Base-by-base conservation (phyloP, 2,329 filamentous ascomycete species). In the Ambrosiella cleistominuta region DNA sequence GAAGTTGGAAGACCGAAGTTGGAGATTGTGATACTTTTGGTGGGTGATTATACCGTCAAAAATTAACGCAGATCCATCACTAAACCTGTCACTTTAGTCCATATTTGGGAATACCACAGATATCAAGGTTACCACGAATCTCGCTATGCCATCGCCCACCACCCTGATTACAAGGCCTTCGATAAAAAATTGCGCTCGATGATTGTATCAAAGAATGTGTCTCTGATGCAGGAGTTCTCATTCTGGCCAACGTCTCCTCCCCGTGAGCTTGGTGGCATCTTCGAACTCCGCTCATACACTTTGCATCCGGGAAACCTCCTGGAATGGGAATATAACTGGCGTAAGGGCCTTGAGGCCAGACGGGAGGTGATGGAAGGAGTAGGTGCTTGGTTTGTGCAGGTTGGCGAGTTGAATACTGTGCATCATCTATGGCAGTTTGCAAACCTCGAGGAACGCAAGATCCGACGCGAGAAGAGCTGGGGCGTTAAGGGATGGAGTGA, bases 371-470 rank as follows among this genome's bases (percentile, higher is more conserved):
- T 98, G 93, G 93, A 98, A 71, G 93, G 93, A 12, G 90, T 95
- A 0, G 90, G 91, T 38, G 93, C 93, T 6, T 98, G 93, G 93
- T 98, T 98, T 66, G 91, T 96, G 45, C 93, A 98, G 73, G 91
- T 98, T 66, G 93, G 93, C 61, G 91, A 96, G 57, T 77, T 98
- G 62, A 98, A 98, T 74, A 96, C 89, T 0, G 93, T 98, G 39
- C 90, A 98, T 70, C 91, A 97, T 69, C 78, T 98, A 19, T 98
- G 93, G 93, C 93, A 98, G 69, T 98, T 97, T 74, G 90, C 91
- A 64, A 88, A 98, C 70, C 72, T 98, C 61, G 90, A 97, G 71
- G 93, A 97, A 74, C 82, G 93, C 63, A 93, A 94, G 70, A 74
- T 86, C 40, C 81, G 89, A 63, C 81, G 93, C 63, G 93, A 98